Evolutionary conservation across 257 asterid genomes (phyloP).

Genomic region (Scutellaria baicalensis): DNA sequence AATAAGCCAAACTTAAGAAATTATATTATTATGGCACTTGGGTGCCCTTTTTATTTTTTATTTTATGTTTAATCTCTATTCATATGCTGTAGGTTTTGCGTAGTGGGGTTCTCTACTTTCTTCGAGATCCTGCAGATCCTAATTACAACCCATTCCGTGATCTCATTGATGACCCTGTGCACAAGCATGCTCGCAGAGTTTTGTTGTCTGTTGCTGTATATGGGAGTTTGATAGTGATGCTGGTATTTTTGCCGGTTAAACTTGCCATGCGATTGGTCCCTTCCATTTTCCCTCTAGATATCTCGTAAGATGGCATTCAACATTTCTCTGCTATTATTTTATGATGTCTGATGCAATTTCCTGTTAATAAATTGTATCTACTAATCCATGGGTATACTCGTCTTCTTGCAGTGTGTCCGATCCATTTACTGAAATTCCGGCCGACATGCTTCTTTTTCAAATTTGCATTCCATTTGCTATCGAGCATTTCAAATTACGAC

Average conservation of each 20-base stretch:
- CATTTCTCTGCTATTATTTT: neutral
- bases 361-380: neutral
- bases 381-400: neutral
- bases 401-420: slow-evolving; percentile 73
- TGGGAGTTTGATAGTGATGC: slow-evolving; percentile 96
- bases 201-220: slow-evolving; percentile 87
- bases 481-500: slow-evolving; percentile 90
- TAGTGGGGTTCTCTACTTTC: slow-evolving; percentile 90
- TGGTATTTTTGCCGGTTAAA: slow-evolving; percentile 93
- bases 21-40: neutral
- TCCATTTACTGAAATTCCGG: slow-evolving; percentile 97
- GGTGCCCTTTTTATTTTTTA: neutral
- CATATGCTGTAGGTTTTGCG: slow-evolving; percentile 71
- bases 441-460: slow-evolving; percentile 97
- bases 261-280: slow-evolving; percentile 92
- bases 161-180: slow-evolving; percentile 97
- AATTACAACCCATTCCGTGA: slow-evolving; percentile 98
- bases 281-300: slow-evolving; percentile 88
- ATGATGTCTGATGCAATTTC: neutral
- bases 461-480: slow-evolving; percentile 98
- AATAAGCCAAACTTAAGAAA: neutral
- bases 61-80: slow-evolving; percentile 8
- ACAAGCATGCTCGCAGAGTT: slow-evolving; percentile 99
- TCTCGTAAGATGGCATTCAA: slow-evolving; percentile 62
- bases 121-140: slow-evolving; percentile 99